phyloP scores from a whole-genome alignment of 1,284 basidiomycete genomes.

The Tranzscheliella williamsii region DNA sequence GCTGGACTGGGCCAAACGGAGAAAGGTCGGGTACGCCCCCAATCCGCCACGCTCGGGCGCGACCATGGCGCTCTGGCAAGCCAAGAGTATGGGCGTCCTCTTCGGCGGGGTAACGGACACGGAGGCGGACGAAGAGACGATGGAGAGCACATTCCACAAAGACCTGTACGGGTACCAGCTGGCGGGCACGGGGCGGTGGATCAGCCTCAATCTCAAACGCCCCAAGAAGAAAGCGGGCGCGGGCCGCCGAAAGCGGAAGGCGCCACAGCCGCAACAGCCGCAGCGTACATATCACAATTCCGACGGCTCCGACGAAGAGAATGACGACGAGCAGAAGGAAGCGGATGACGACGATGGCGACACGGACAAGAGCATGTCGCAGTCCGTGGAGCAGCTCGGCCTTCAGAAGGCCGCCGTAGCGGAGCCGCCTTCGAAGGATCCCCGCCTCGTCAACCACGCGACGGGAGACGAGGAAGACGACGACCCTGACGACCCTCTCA shows the following conservation, averaged over 20 bases:
- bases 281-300: constrained; percentile 20
- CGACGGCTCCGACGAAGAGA: constrained; percentile 27
- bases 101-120: constrained; percentile 92
- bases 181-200: constrained; percentile 77
- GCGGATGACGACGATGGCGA: constrained; percentile 28
- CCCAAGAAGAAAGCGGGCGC: constrained; percentile 66
- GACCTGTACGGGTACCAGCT: constrained; percentile 72
- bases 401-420: too few relatives aligned
- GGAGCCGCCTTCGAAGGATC: too few relatives aligned
- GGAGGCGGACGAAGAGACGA: constrained; percentile 80
- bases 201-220: constrained; percentile 71
- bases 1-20: constrained; percentile 80
- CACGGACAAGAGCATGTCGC: constrained; percentile 8
- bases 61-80: constrained; percentile 80
- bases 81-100: constrained; percentile 71
- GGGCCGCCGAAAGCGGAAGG: constrained; percentile 65
- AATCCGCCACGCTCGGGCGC: constrained; percentile 68
- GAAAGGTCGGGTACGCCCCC: constrained; percentile 71
- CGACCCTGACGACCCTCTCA: constrained; percentile 73
- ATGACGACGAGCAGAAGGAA: constrained; percentile 22
- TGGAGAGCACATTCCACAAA: constrained; percentile 66
- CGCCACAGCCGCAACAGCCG: constrained; percentile 37
- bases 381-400: constrained; percentile 18
- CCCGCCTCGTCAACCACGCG: neutral
- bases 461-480: constrained; percentile 38